Evolutionary conservation across 495 filamentous ascomycete genomes (phyloP), one percentile per base, ranked within the genome.

Genomic region (Penicillium ochrochloron): DNA sequence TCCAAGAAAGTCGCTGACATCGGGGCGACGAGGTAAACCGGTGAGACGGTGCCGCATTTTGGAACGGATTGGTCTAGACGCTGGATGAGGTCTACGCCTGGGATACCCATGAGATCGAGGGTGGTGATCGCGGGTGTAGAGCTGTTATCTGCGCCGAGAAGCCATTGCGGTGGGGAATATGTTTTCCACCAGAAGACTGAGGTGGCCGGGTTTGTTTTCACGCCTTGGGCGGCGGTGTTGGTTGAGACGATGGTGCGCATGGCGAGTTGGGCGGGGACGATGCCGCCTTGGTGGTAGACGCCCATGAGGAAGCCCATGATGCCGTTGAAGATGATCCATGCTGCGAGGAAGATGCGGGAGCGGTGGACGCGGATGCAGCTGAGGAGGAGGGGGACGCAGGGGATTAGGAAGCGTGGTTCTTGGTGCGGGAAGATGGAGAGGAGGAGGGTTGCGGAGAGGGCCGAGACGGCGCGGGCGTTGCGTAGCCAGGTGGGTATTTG

Each of bases 151-250:
- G 89, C 85, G 61, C 94, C 92, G 27, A 98, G 81, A 19, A 99
- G 82, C 93, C 95, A 98, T 23, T 90, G 88, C 0, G 95, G 95
- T 8, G 95, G 95, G 66, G 89, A 91, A 75, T 99, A 99, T 0
- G 96, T 98, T 70, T 96, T 97, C 95, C 95, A 99, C 94, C 94
- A 99, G 58, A 96, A 82, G 4, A 91, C 90, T 12, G 72, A 75
- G 14, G 90, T 83, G 6, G 84, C 85, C n/a, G 86, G 84, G 56
- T 85, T 81, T 19, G 60, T 50, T 76, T 84, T 69, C 57, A 62
- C 66, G 70, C 61, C 68, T 65, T 66, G 54, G 2, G 66, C 39
- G 14, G 53, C 55, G 19, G 64, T 59, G 64, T 64, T 76, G 19
- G 65, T 55, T 2, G 70, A 67, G 35, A 80, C 59, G 19, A 83